Evolutionary conservation across 441 rosid genomes (phyloP), one percentile per base, ranked within the genome.

Genomic region (Dalechampia spathulata): DNA sequence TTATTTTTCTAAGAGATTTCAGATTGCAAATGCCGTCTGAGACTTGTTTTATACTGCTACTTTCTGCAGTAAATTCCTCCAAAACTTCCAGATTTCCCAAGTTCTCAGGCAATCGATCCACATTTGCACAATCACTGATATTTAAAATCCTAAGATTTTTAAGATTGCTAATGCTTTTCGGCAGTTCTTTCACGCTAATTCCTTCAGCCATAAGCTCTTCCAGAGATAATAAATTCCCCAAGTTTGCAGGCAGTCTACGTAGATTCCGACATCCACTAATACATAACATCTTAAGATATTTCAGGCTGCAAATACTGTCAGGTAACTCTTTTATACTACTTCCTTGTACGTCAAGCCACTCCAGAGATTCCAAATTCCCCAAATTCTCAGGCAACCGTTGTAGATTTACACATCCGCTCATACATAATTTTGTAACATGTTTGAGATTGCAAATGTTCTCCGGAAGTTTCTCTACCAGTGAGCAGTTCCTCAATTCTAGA

Each of bases 21-120:
- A 52, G 20, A 26, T 55, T n/a, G 38, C 59, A 25, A 22, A 55
- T 55, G 40, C 38, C 42, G 39, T 42, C 39, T 27, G 58, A 47
- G 5, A 52, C 3, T 32, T 20, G 19, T 49, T 26, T 49, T 26
- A 49, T 13, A 49, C 32, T 32, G 26, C 20, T 26, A n/a, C 19
- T 13, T 3, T 16, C 2, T 3, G 26, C 42, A 11, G 11, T 13
- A 9, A 55, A 37, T 7, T 15, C 7, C 34, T 15, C 25, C 1
- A 56, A 41, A 12, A 25, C 26, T 20, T 26, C 11, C 2, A 42
- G 30, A 14, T 52, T 23, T 5, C 57, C 57, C 11, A 52, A 20
- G 42, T 52, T 52, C 9, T 15, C 28, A 12, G 45, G 57, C 14
- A 52, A 19, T 1, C 7, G 4, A 13, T 1, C 5, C 7, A 52